Percentiles rank a stretch among this genome's conserved stretches.
Evolutionary conservation across 169 alveolate genomes (phyloP).

Genomic region (Amoebophrya sp.): DNA sequence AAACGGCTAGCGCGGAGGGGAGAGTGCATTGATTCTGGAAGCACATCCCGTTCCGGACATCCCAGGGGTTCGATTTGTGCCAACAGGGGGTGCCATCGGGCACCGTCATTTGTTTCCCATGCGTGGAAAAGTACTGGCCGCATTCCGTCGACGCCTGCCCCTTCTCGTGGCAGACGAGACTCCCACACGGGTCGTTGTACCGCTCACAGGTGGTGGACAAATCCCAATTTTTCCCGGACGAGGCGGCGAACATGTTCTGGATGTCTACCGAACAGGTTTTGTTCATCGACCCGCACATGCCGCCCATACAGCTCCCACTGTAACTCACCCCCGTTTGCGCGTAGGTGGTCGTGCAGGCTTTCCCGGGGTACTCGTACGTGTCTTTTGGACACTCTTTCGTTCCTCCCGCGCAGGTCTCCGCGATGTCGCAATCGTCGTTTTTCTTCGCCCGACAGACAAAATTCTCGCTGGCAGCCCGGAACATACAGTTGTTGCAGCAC

Average conservation of each 20-base stretch:
- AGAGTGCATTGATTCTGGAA: neutral
- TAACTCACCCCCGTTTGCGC: neutral
- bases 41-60: neutral
- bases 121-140: neutral
- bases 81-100: constrained; percentile 5
- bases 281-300: constrained; percentile 16
- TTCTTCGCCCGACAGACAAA: constrained; percentile 3
- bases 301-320: neutral
- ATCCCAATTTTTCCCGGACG: neutral
- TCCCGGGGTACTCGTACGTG: neutral
- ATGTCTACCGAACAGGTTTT: neutral
- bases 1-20: neutral
- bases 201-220: neutral
- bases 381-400: neutral
- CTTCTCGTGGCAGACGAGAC: neutral
- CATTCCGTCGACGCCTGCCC: neutral
- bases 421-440: neutral
- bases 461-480: neutral
- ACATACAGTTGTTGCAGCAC: neutral
- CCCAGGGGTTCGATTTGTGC: constrained; percentile 17
- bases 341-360: neutral
- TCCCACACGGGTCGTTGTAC: neutral
- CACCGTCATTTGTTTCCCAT: neutral
- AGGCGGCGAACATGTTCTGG: neutral
- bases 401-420: neutral